A percentile compares a stretch with the other conserved stretches of the same genome.
Evolutionary conservation across 805 yeast species (phyloP).

Genomic region (Starmera pachycereana): DNA sequence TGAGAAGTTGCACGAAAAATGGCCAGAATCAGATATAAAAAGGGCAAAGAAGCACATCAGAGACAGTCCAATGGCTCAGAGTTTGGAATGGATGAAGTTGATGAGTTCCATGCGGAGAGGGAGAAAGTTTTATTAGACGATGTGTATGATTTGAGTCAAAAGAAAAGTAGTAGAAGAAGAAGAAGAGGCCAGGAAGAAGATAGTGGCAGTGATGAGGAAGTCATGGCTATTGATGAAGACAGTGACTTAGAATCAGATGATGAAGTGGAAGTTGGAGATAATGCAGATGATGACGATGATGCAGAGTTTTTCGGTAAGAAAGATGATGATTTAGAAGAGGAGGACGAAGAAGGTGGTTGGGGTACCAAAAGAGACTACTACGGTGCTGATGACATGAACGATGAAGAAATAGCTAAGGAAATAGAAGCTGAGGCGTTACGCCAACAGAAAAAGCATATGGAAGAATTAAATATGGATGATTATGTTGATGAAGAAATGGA

Average conservation of each 20-base stretch:
- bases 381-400: conserved; percentile 42
- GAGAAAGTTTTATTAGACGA: conserved; percentile 47
- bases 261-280: conserved; percentile 17
- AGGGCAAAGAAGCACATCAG: conserved; percentile 2
- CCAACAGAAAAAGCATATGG: conserved; percentile 71
- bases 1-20: conserved; percentile 5
- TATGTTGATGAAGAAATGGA: conserved; percentile 67
- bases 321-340: conserved; percentile 19
- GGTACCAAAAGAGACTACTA: conserved; percentile 36
- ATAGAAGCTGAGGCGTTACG: conserved; percentile 84
- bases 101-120: conserved; percentile 49
- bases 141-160: conserved; percentile 28
- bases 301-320: conserved; percentile 22
- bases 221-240: conserved; percentile 37
- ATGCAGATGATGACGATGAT: conserved; percentile 20
- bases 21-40: conserved; percentile 6
- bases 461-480: conserved; percentile 67
- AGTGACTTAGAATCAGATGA: conserved; percentile 29
- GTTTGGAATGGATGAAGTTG: conserved; percentile 56
- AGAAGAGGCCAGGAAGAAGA: conserved; percentile 25
- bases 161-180: background rate
- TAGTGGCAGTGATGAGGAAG: conserved; percentile 37
- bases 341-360: conserved; percentile 35
- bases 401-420: conserved; percentile 65
- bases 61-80: conserved; percentile 16